Evolutionary conservation across 106 monocot genomes (phyloP).

Genomic region (Phalaenopsis equestris): DNA sequence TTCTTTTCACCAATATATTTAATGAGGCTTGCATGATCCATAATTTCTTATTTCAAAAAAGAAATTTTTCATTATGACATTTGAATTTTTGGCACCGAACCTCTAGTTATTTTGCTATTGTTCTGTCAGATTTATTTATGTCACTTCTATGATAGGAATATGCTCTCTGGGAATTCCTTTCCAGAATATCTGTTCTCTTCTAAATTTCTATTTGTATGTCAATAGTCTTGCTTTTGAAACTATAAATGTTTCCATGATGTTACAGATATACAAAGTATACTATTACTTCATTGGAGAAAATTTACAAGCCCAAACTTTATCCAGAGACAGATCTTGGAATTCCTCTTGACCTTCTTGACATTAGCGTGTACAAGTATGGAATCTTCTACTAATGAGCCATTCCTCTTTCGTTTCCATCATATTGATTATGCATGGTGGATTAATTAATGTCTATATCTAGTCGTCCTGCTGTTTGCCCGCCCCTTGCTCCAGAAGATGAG

Average conservation of each 20-base stretch:
- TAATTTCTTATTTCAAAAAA: neutral
- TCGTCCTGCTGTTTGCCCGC: conserved; percentile 31
- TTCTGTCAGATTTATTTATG: neutral
- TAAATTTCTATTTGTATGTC: neutral
- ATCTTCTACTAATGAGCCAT: neutral
- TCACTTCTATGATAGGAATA: neutral
- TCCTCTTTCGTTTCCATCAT: neutral
- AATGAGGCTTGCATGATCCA: no score
- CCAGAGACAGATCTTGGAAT: conserved; percentile 84
- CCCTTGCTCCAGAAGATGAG: conserved; percentile 79
- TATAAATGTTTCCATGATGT: neutral
- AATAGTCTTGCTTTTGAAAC: neutral
- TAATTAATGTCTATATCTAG: conserved; percentile 20
- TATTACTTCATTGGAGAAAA: conserved; percentile 83
- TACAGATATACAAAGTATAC: conserved; percentile 70
- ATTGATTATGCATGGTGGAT: neutral
- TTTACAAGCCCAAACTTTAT: conserved; percentile 77
- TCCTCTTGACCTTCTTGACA: conserved; percentile 92
- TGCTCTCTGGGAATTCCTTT: neutral
- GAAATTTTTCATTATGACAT: neutral
- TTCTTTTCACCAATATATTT: neutral
- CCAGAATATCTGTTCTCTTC: neutral
- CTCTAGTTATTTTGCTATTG: neutral
- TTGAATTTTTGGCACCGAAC: neutral
- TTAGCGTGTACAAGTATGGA: conserved; percentile 79